Percentiles rank a stretch among this genome's conserved stretches.
Conservation (phyloP, 352 stramenopile genomes). For the Pythium utonaiense region DNA sequence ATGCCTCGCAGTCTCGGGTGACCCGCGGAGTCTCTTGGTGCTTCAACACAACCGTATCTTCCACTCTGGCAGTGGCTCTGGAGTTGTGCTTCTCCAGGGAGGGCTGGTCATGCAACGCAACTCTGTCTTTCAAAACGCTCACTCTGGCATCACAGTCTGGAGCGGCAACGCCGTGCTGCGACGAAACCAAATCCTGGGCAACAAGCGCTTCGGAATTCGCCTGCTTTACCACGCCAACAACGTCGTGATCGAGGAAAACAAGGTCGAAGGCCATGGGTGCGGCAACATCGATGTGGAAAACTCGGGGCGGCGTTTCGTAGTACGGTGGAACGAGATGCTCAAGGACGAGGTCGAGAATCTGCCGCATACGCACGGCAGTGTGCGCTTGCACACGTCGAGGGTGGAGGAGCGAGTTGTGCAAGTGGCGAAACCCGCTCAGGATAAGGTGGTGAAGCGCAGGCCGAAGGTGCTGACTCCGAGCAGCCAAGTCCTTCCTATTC, state of each 20-base stretch:
- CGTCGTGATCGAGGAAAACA: conserved; percentile 75
- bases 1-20: conserved; percentile 55
- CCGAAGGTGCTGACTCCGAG: neutral
- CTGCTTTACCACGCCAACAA: conserved; percentile 67
- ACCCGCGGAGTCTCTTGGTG: conserved; percentile 35
- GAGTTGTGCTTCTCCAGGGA: conserved; percentile 53
- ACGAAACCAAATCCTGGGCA: conserved; percentile 59
- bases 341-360: conserved; percentile 51
- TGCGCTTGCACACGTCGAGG: conserved; percentile 42
- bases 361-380: conserved; percentile 46
- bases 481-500: too few relatives aligned
- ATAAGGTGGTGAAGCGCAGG: neutral
- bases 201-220: conserved; percentile 68
- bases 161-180: conserved; percentile 56
- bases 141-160: conserved; percentile 57
- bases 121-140: conserved; percentile 46
- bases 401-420: conserved; percentile 28
- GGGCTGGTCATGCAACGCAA: conserved; percentile 58
- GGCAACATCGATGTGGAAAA: conserved; percentile 75
- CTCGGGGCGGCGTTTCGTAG: conserved; percentile 68
- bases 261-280: conserved; percentile 57
- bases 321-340: conserved; percentile 74
- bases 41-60: conserved; percentile 62
- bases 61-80: conserved; percentile 45
- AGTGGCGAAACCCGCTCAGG: neutral